Evolutionary conservation across 192 early-diverging fungal species (phyloP), one percentile per base, ranked within the genome.

Genomic region (Coemansia sp.): DNA sequence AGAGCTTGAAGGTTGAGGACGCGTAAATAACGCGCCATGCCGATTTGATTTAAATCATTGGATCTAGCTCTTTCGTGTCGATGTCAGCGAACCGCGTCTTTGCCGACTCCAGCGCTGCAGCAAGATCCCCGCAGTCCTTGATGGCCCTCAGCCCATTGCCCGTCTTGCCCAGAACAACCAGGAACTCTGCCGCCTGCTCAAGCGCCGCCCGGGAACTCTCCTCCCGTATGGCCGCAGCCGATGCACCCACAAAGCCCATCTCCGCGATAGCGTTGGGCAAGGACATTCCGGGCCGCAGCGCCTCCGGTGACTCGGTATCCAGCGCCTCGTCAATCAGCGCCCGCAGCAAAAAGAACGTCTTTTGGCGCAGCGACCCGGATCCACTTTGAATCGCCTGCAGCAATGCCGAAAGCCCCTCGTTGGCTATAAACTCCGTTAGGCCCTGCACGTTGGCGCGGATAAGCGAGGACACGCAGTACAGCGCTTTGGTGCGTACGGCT

Each of bases 391-490:
- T 15, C n/a, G 51, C 74, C 17, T 79, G 60, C 60, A 83, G 48
- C 31, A 89, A 59, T 5, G 46, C 50, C 0, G 71, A 45, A 55
- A 89, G 60, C 11, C 75, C 75, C 40, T 70, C 39, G 30, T 52
- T 40, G 1, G 50, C 83, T 1, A 79, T 67, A 53, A 90, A 85
- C 61, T 82, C 80, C 0, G 68, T 59, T 20, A 88, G 58, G 9
- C 81, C 88, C 12, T 68, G 60, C 16, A 65, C 54, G 38, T 70
- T 83, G 23, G 85, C 73, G 28, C 88, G 84, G 21, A 90, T 69
- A 36, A 81, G 78, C 18, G 87, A 81, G 40, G 85, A 87, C 12
- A 88, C 67, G 44, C 87, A 87, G 71, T 88, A 88, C 14, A 84
- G 62, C 11, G 87, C 86, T 53, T 90, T 90, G n/a, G 76, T 66